phyloP scores from a whole-genome alignment of 208 protist species.

The Dictyostelium gargantuum region DNA sequence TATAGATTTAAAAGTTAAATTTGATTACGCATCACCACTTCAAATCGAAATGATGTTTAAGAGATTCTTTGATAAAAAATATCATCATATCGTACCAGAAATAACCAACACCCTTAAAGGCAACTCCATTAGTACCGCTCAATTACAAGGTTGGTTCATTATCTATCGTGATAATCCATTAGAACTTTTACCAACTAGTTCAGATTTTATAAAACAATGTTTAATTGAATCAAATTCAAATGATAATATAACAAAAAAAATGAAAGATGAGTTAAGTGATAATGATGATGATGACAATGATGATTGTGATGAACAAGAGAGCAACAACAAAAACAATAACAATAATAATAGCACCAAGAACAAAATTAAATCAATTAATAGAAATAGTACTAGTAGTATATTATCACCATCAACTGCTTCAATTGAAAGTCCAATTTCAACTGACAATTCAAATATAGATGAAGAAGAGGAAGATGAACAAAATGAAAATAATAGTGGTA shows the following conservation, averaged over 20 bases:
- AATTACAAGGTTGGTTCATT: slow-evolving; percentile 94
- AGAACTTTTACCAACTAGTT: slow-evolving; percentile 76
- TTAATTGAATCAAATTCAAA: neutral
- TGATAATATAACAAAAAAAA: neutral
- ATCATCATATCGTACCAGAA: slow-evolving; percentile 76
- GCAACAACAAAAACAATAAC: neutral
- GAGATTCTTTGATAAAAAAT: slow-evolving; percentile 89
- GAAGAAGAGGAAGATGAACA: neutral
- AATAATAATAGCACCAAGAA: neutral
- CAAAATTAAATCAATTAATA: neutral
- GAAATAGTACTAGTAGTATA: too few species aligned
- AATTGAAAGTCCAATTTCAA: neutral
- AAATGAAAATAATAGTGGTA: too few species aligned
- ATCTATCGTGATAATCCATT: slow-evolving; percentile 88
- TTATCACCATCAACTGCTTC: neutral
- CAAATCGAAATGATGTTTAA: slow-evolving; percentile 89
- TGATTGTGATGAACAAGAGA: neutral
- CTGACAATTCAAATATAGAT: neutral
- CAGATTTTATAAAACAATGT: slow-evolving; percentile 16
- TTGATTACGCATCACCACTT: slow-evolving; percentile 84
- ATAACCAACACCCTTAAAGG: slow-evolving; percentile 66
- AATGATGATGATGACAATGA: neutral
- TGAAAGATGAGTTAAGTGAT: neutral
- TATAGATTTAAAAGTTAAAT: slow-evolving; percentile 92
- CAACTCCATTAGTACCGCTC: slow-evolving; percentile 87